A percentile compares a stretch with the other conserved stretches of the same genome.
Evolutionary conservation across 805 yeast genomes (phyloP).

Genomic region (Nakazawaea sp.): DNA sequence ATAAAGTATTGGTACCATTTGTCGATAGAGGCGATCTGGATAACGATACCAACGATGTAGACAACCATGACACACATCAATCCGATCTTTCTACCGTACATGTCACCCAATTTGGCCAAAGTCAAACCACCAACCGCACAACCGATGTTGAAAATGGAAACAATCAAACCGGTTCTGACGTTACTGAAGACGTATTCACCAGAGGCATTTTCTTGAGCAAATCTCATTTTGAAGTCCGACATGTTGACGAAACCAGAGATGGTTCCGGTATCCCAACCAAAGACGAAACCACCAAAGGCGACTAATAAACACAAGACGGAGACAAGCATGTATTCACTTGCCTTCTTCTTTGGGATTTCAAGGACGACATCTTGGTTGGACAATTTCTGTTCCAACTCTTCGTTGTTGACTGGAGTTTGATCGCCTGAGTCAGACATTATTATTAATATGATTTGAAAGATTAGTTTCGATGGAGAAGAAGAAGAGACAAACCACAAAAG

Average conservation of each 20-base stretch:
- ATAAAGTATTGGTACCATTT: slow-evolving; percentile 60
- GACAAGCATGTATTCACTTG: slow-evolving; percentile 18
- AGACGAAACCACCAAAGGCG: slow-evolving; percentile 73
- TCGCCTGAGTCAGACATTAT: slow-evolving; percentile 9
- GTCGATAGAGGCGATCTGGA: slow-evolving; percentile 48
- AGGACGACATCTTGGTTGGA: slow-evolving; percentile 2
- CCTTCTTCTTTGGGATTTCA: slow-evolving; percentile 18
- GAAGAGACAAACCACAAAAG: not conserved
- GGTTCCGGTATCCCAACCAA: slow-evolving; percentile 78
- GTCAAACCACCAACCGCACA: slow-evolving; percentile 69
- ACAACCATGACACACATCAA: slow-evolving; percentile 45
- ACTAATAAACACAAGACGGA: slow-evolving; percentile 41
- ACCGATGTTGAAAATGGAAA: slow-evolving; percentile 65
- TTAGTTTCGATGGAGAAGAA: not conserved
- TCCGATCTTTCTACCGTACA: slow-evolving; percentile 53
- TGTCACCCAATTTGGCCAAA: slow-evolving; percentile 51
- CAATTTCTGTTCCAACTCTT: slow-evolving; percentile 6
- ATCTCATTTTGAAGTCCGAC: slow-evolving; percentile 45
- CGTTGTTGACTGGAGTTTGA: slow-evolving; percentile 9
- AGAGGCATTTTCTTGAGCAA: slow-evolving; percentile 36
- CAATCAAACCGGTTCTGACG: slow-evolving; percentile 53
- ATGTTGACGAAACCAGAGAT: slow-evolving; percentile 65
- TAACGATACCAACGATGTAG: slow-evolving; percentile 53
- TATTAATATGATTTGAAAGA: not conserved
- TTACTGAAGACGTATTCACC: slow-evolving; percentile 41